Evolutionary conservation across 345 rosid species (phyloP).

Genomic region (Eucalyptus tenuipes): DNA sequence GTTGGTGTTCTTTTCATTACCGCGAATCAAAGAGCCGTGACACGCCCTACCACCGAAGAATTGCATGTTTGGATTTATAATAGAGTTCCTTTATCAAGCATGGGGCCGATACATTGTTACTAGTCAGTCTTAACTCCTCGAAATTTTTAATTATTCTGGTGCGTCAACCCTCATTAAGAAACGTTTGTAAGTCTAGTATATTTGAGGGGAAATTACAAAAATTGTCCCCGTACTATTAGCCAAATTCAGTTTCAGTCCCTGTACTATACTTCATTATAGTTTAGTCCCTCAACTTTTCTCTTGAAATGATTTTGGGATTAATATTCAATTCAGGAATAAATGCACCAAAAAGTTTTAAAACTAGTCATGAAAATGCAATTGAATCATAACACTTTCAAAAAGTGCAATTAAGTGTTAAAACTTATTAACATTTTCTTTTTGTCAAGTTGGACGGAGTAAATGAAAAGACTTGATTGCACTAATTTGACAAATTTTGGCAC

Average conservation of each 20-base stretch:
- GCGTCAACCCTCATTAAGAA: not conserved
- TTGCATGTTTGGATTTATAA: not conserved
- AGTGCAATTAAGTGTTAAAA: too few species aligned
- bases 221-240: not conserved
- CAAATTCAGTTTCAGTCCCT: not conserved
- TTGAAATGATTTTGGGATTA: not conserved
- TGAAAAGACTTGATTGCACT: too few species aligned
- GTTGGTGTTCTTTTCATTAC: not conserved
- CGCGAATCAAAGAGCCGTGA: not conserved
- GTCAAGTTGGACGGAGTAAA: fast-evolving
- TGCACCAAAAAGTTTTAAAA: not conserved
- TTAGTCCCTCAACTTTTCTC: not conserved
- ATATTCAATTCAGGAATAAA: not conserved
- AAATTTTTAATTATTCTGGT: not conserved
- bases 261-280: not conserved
- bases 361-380: too few species aligned
- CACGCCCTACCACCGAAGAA: not conserved
- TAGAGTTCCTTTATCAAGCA: not conserved
- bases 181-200: not conserved
- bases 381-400: too few species aligned
- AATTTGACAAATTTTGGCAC: too few species aligned
- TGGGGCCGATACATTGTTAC: not conserved
- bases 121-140: not conserved
- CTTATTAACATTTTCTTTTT: too few species aligned
- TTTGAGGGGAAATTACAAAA: not conserved